A percentile compares a stretch with the other conserved stretches of the same genome.
Conservation (phyloP, 2,329 filamentous ascomycete genomes). For the Talaromyces sp. region DNA sequence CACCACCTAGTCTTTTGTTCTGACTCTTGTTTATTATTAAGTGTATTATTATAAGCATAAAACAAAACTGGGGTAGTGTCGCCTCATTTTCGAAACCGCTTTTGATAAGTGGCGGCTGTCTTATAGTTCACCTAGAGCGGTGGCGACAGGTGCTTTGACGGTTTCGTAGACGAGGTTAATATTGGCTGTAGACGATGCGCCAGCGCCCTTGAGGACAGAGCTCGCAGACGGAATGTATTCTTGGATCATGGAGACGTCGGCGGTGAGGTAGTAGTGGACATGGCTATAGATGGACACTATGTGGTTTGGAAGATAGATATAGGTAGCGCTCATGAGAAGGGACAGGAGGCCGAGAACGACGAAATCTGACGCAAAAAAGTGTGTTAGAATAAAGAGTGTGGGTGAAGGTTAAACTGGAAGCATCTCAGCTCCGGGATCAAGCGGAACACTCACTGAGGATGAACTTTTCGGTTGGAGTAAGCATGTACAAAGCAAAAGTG, state of each 20-base stretch:
- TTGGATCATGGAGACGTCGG: constrained; percentile 52
- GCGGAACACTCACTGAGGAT: constrained; percentile 72
- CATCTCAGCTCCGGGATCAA: neutral
- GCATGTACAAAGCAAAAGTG: constrained; percentile 94
- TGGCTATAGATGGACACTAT: constrained; percentile 74
- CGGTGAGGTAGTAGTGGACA: constrained; percentile 91
- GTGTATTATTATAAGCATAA: neutral
- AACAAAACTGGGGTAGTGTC: neutral
- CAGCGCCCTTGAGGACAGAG: constrained; percentile 26
- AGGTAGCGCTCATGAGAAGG: constrained; percentile 78
- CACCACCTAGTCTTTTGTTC: neutral
- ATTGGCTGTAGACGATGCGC: constrained; percentile 16
- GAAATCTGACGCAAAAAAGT: constrained; percentile 57
- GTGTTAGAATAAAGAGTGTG: neutral
- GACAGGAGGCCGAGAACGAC: constrained; percentile 85
- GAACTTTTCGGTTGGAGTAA: constrained; percentile 92
- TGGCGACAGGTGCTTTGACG: constrained; percentile 40
- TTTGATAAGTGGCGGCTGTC: neutral
- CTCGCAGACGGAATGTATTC: constrained; percentile 26
- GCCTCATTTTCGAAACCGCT: neutral
- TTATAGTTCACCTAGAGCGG: constrained; percentile 30
- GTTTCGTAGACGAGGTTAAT: constrained; percentile 46
- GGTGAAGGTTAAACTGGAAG: neutral
- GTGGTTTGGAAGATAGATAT: constrained; percentile 92
- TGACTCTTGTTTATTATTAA: neutral